phyloP scores from a whole-genome alignment of 2,329 filamentous ascomycete species.

The Elsinoe ampelina region DNA sequence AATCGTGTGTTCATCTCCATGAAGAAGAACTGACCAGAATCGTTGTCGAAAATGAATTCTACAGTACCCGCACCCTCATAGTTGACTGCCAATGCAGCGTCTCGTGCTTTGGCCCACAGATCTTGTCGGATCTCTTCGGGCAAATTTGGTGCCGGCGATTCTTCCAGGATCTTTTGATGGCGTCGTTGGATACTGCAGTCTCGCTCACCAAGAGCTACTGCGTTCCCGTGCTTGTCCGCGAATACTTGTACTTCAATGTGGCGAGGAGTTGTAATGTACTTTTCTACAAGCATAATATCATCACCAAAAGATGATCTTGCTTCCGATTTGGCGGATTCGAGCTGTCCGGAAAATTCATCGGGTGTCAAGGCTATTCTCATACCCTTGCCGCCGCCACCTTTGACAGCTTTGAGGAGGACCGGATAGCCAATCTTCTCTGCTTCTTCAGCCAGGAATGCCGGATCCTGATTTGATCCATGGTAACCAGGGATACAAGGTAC shows the following conservation, averaged over 20 bases:
- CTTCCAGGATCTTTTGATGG: constrained; percentile 59
- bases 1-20: constrained; percentile 73
- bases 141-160: constrained; percentile 55
- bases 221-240: constrained; percentile 56
- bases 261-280: constrained; percentile 57
- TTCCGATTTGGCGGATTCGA: constrained; percentile 56
- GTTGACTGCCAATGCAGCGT: constrained; percentile 53
- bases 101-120: constrained; percentile 55
- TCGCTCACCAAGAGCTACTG: constrained; percentile 54
- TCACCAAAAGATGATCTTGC: constrained; percentile 56
- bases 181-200: constrained; percentile 58
- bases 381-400: constrained; percentile 58
- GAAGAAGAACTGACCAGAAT: constrained; percentile 57
- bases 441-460: constrained; percentile 52
- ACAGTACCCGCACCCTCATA: constrained; percentile 60
- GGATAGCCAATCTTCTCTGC: constrained; percentile 63
- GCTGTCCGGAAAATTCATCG: constrained; percentile 50
- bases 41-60: constrained; percentile 62
- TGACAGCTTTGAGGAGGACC: constrained; percentile 57
- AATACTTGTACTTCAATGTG: constrained; percentile 62
- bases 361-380: constrained; percentile 54
- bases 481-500: constrained; percentile 96
- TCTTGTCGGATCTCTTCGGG: constrained; percentile 51
- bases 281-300: constrained; percentile 58
- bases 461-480: constrained; percentile 74